A percentile compares a stretch with the other conserved stretches of the same genome.
phyloP scores from a whole-genome alignment of 1,284 basidiomycete genomes.

The Rhodotorula sp. region DNA sequence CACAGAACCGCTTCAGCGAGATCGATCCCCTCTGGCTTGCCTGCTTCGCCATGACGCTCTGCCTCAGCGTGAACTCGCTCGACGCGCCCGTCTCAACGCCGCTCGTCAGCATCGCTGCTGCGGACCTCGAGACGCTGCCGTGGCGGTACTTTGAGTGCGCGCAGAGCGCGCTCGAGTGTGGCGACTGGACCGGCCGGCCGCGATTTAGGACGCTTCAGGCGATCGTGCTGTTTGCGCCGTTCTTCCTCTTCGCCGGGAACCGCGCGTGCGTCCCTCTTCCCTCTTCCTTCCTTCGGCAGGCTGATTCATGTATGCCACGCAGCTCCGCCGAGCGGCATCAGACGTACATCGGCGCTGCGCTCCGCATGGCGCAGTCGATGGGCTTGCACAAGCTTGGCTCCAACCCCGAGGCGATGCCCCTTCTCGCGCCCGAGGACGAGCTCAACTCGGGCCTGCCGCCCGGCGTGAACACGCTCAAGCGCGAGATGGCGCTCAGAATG shows the following conservation, averaged over 20 bases:
- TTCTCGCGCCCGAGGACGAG: conserved; percentile 9
- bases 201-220: conserved; percentile 29
- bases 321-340: conserved; percentile 37
- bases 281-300: not conserved
- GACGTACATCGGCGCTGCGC: conserved; percentile 29
- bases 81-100: conserved; percentile 17
- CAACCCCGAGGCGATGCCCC: conserved; percentile 36
- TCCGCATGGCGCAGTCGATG: conserved; percentile 39
- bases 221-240: conserved; percentile 21
- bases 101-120: conserved; percentile 19
- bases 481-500: conserved; percentile 36
- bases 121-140: conserved; percentile 15
- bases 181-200: conserved; percentile 28
- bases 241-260: conserved; percentile 10
- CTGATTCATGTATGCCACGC: no score
- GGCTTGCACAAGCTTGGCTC: conserved; percentile 39
- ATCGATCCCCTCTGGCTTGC: conserved; percentile 45
- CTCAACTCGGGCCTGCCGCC: conserved; percentile 43
- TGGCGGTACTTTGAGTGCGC: conserved; percentile 21
- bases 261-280: conserved; percentile 7
- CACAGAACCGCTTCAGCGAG: conserved; percentile 22
- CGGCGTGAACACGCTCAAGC: conserved; percentile 39
- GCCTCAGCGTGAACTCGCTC: conserved; percentile 24
- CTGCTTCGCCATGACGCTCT: conserved; percentile 38
- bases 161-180: conserved; percentile 20